Conservation (phyloP, 257 asterid species). For the Solanum sitiens region DNA sequence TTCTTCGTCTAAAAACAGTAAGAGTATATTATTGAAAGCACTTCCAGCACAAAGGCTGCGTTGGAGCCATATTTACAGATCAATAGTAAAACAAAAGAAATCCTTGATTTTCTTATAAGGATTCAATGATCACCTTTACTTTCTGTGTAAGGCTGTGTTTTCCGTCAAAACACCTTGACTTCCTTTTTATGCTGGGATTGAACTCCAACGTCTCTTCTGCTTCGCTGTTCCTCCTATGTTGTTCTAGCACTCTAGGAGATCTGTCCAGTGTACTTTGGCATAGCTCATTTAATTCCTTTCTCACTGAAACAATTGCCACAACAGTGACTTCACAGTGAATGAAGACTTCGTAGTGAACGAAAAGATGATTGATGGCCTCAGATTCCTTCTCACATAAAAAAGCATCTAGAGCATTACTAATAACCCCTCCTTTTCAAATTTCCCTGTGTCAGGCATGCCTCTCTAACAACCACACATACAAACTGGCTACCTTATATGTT, state of each 20-base stretch:
- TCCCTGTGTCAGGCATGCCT: neutral
- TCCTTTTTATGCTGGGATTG: neutral
- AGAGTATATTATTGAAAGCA: neutral
- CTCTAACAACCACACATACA: neutral
- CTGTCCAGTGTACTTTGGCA: neutral
- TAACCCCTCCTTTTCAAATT: neutral
- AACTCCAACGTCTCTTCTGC: neutral
- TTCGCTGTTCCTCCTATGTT: neutral
- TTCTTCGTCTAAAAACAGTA: neutral
- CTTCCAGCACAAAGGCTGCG: neutral
- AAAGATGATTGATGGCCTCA: neutral
- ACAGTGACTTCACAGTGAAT: neutral
- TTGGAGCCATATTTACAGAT: neutral
- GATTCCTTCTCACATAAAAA: neutral
- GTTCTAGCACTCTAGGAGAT: neutral
- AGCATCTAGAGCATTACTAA: neutral
- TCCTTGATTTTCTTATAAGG: neutral
- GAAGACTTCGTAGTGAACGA: neutral
- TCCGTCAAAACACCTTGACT: neutral
- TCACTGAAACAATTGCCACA: neutral
- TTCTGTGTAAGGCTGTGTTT: neutral
- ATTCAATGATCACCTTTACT: neutral
- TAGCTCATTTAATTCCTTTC: neutral
- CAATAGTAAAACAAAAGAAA: neutral
- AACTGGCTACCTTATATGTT: neutral